Evolutionary conservation across 2,329 filamentous ascomycete genomes (phyloP).

Genomic region (Whalleya microplaca): DNA sequence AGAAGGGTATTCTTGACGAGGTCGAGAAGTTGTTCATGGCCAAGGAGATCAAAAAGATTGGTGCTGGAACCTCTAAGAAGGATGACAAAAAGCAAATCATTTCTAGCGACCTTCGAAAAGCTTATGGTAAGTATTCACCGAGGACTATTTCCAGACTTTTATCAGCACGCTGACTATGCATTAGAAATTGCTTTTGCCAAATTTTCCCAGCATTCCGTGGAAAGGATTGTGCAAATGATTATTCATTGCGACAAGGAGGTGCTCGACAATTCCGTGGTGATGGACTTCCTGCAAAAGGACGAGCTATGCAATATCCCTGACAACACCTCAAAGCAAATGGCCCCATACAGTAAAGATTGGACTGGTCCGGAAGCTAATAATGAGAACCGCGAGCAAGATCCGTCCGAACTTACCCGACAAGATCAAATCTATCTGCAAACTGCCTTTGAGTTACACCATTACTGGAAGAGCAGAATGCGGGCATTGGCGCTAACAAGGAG

Average conservation of each 20-base stretch:
- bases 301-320: conserved; percentile 92
- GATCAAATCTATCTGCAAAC: conserved; percentile 96
- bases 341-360: conserved; percentile 95
- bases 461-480: conserved; percentile 98
- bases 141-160: neutral
- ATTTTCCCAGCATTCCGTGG: conserved; percentile 81
- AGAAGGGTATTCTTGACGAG: conserved; percentile 94
- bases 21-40: conserved; percentile 97
- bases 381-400: conserved; percentile 82
- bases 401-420: conserved; percentile 84
- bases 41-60: conserved; percentile 91
- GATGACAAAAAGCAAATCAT: conserved; percentile 98
- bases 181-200: conserved; percentile 88
- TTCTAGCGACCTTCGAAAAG: conserved; percentile 84
- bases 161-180: conserved; percentile 35
- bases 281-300: conserved; percentile 94
- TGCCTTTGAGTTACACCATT: conserved; percentile 92
- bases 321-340: conserved; percentile 87
- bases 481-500: conserved; percentile 82
- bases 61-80: conserved; percentile 72
- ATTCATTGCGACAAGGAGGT: conserved; percentile 93
- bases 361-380: conserved; percentile 82
- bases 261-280: conserved; percentile 85
- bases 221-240: conserved; percentile 88
- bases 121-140: conserved; percentile 64